Evolutionary conservation across 2,329 filamentous ascomycete species (phyloP), one percentile per base, ranked within the genome.

Genomic region (Hymenoscyphus occultus): DNA sequence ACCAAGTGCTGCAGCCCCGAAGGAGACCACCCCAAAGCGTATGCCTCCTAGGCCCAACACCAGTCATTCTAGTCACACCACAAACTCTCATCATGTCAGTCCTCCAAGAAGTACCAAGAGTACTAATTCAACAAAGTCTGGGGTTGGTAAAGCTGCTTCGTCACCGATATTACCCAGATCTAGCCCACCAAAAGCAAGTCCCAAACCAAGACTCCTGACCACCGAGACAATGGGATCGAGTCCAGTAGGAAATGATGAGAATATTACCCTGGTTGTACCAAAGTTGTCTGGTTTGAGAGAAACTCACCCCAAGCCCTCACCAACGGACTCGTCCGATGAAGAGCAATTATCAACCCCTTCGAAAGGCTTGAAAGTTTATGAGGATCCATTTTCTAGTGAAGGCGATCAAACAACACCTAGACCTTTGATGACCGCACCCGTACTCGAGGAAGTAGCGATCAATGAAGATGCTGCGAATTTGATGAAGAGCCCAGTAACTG

Each of bases 371-470:
- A 73, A 86, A 69, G 86, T 89, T 0, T 89, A 87, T 67, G 86
- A 89, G 70, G 86, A 89, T 68, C 86, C 86, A 1, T 84, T 86
- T 65, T 75, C 74, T 16, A 73, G 68, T 60, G 82, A 80, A 6
- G 79, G 80, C 35, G 79, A 83, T 28, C 78, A 83, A 58, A 71
- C 78, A 6, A 79, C 80, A 1, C 78, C 83, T 0, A 80, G 80
- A 62, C 80, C 82, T 1, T 74, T 76, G 1, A 76, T 81, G 39
- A 79, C 76, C 35, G 75, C 76, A 0, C 80, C 83, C 5, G 86
- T 87, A 4, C 77, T 89, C 3, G 85, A 86, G 69, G 85, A 88
- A 68, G 84, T 80, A 69, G 81, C 85, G 0, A 77, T 88, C 63
- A 89, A 88, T 70, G 84, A 87, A 69, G 84, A 76, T 69, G 70